These are phyloP conservation scores for Nicotiana obtusifolia DNA, from an alignment of 257 asterid species.

Conservation along the genomic window DNA sequence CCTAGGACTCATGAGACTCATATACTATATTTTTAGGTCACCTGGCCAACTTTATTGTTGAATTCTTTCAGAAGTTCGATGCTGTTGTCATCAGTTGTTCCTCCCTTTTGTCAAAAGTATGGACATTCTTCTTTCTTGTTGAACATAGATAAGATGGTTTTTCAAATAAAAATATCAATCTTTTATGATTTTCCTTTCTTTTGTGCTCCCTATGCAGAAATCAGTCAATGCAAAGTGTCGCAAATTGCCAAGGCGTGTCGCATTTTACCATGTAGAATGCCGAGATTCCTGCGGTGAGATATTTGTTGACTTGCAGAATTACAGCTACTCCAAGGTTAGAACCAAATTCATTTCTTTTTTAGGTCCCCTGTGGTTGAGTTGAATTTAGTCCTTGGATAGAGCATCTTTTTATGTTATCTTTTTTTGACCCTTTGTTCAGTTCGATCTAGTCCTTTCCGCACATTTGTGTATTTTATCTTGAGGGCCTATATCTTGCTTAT, in stretches of 20 bases:
- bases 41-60: conserved; percentile 27
- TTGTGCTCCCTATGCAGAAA: conserved; percentile 39
- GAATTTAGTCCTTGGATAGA: neutral
- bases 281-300: conserved; percentile 93
- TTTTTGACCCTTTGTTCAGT: neutral
- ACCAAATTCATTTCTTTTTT: neutral
- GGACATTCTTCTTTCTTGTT: neutral
- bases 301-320: conserved; percentile 90
- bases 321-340: conserved; percentile 67
- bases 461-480: neutral
- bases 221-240: conserved; percentile 84
- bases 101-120: conserved; percentile 28
- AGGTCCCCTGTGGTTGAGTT: neutral
- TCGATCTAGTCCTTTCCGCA: conserved; percentile 13
- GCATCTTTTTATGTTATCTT: neutral
- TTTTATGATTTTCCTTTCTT: neutral
- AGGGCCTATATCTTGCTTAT: neutral
- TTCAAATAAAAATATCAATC: neutral
- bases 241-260: conserved; percentile 56
- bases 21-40: conserved; percentile 25
- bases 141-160: neutral
- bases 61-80: conserved; percentile 34
- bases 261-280: conserved; percentile 84
- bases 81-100: conserved; percentile 35
- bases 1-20: neutral